These are phyloP conservation scores for Monosporascus ibericus DNA, from an alignment of 2,329 filamentous ascomycete genomes.

Conservation along the genomic window DNA sequence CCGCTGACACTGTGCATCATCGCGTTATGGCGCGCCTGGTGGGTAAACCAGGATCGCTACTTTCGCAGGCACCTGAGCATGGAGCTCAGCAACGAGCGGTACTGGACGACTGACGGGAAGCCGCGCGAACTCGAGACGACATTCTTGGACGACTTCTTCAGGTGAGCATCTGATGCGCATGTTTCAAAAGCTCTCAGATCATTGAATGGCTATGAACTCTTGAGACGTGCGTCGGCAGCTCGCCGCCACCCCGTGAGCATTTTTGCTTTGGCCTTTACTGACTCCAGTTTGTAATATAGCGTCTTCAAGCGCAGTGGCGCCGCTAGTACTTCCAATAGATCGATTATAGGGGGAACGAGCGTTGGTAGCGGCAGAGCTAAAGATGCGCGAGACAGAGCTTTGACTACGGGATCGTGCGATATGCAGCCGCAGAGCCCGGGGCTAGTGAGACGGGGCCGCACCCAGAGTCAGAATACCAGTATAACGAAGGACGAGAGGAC, in stretches of 20 bases:
- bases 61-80: conserved; percentile 38
- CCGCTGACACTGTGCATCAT: conserved; percentile 38
- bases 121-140: conserved; percentile 35
- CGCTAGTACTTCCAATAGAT: not conserved
- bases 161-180: not conserved
- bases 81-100: conserved; percentile 42
- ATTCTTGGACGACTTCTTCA: conserved; percentile 38
- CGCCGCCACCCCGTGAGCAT: no score
- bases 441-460: not conserved
- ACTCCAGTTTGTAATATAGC: not conserved
- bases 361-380: not conserved
- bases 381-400: not conserved
- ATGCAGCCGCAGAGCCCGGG: not conserved
- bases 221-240: no score
- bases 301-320: conserved; percentile 1
- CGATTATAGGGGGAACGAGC: not conserved
- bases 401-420: not conserved
- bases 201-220: no score
- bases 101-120: conserved; percentile 39
- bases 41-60: conserved; percentile 40
- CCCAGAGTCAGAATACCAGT: not conserved
- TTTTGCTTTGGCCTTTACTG: no score
- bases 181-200: no score
- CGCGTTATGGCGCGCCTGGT: conserved; percentile 38
- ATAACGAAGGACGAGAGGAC: not conserved